Base-by-base conservation (phyloP, 495 filamentous ascomycete genomes). In the Lophiostoma macrostomum region DNA sequence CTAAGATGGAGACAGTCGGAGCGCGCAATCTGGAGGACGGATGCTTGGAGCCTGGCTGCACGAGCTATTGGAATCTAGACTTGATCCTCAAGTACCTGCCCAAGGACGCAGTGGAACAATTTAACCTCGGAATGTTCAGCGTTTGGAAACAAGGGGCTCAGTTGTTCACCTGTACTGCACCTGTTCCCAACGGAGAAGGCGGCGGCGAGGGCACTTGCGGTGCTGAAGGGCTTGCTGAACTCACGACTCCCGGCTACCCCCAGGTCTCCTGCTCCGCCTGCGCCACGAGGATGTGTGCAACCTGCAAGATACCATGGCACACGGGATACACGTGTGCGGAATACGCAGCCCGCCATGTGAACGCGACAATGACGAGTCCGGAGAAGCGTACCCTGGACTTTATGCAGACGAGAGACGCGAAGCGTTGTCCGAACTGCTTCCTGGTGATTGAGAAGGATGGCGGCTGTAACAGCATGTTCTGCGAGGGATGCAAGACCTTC, bases 371-470 rank as follows among this genome's bases (percentile, higher is more conserved):
- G 45, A 50, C 53, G n/a, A 18, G 4, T 8, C 45, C 53, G 1
- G 53, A 57, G 38, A 50, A 43, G 20, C 45, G 44, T 10, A 57
- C 53, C 14, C 31, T 57, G 12, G n/a, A 38, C 4, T 1, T 57
- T 16, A 57, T 57, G 53, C 53, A 57, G 28, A 12, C n/a, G 3
- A 42, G 29, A 14, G 53, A 57, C 23, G 53, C 45, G 1, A 50
- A 50, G 28, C 36, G 53, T 12, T 57, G 53, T 30, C 53, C 53
- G 11, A 57, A 57, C 23, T 57, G 53, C 46, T 50, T n/a, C 30
- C n/a, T 57, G 34, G 53, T 57, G 1, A 57, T 57, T 18, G 53
- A 57, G 39, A 57, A 57, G 22, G 53, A 57, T 19, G 53, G 53
- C 2, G 53, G 53, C 24, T 57, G 53, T 19, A 31, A 57, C 22